Evolutionary conservation across 257 asterid species (phyloP).

Genomic region (Capsicum rhomboideum): DNA sequence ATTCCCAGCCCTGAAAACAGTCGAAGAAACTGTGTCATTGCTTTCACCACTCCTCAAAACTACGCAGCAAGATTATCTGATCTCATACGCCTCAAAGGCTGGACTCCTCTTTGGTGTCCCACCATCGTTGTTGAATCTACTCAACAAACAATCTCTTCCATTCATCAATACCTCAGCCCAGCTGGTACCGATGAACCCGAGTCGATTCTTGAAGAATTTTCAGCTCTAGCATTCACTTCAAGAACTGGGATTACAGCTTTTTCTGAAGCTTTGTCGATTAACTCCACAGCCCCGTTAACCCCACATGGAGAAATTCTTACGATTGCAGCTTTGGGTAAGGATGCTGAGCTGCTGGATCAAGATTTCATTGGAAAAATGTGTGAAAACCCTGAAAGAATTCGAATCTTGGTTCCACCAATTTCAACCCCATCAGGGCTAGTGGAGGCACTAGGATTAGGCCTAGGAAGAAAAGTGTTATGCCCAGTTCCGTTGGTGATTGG

Average conservation of each 20-base stretch:
- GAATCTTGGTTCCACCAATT: constrained; percentile 50
- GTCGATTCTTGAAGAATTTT: constrained; percentile 40
- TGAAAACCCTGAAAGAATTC: constrained; percentile 35
- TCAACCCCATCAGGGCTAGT: constrained; percentile 61
- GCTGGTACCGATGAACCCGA: background rate
- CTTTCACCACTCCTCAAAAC: constrained; percentile 69
- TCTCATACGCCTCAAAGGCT: constrained; percentile 39
- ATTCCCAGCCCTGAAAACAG: constrained; percentile 10
- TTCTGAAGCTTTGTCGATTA: constrained; percentile 29
- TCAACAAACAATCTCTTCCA: constrained; percentile 40
- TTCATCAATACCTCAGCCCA: constrained; percentile 27
- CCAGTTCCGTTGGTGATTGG: constrained; percentile 70
- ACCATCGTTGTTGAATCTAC: constrained; percentile 56
- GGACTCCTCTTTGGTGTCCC: constrained; percentile 71
- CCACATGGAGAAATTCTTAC: constrained; percentile 40
- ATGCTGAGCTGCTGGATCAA: constrained; percentile 51
- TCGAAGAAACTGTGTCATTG: constrained; percentile 28
- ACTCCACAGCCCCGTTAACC: constrained; percentile 23
- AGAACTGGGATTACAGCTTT: constrained; percentile 63
- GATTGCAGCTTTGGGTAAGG: constrained; percentile 60
- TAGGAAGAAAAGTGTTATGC: constrained; percentile 48
- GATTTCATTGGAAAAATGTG: constrained; percentile 36
- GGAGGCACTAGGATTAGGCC: constrained; percentile 50
- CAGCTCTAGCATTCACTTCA: constrained; percentile 79
- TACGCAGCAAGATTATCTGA: constrained; percentile 50